These are phyloP conservation scores for Tetratostichococcus sp. DNA, from an alignment of 139 green algal genomes.

Conservation along the genomic window DNA sequence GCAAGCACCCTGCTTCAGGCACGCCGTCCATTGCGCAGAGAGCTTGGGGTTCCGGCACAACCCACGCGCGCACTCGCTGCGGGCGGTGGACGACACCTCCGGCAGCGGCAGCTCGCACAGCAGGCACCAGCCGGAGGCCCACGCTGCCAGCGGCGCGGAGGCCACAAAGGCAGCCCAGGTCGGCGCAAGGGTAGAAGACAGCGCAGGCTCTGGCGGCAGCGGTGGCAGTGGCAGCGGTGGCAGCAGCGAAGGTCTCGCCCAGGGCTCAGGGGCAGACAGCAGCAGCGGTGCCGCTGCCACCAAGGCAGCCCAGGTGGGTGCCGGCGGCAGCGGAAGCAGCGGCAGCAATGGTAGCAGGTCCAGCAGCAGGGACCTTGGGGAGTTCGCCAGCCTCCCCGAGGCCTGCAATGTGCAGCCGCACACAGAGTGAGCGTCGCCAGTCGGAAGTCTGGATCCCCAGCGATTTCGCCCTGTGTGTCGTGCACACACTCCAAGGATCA, in stretches of 20 bases:
- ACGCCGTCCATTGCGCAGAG: neutral
- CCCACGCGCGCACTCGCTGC: neutral
- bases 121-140: neutral
- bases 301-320: too few relatives aligned
- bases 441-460: too few relatives aligned
- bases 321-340: too few relatives aligned
- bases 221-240: too few relatives aligned
- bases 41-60: neutral
- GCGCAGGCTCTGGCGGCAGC: too few relatives aligned
- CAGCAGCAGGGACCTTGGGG: neutral
- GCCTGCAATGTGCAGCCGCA: conserved; percentile 5
- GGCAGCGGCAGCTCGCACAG: neutral
- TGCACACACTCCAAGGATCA: too few relatives aligned
- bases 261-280: neutral
- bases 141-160: neutral
- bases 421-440: conserved; percentile 8
- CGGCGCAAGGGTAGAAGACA: neutral
- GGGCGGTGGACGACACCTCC: neutral
- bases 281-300: too few relatives aligned
- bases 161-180: neutral
- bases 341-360: neutral
- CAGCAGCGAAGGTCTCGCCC: neutral
- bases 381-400: neutral
- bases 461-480: too few relatives aligned
- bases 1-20: too few relatives aligned